Base-by-base conservation (phyloP, 176 grass and related monocot species). In the Phoenix dactylifera region DNA sequence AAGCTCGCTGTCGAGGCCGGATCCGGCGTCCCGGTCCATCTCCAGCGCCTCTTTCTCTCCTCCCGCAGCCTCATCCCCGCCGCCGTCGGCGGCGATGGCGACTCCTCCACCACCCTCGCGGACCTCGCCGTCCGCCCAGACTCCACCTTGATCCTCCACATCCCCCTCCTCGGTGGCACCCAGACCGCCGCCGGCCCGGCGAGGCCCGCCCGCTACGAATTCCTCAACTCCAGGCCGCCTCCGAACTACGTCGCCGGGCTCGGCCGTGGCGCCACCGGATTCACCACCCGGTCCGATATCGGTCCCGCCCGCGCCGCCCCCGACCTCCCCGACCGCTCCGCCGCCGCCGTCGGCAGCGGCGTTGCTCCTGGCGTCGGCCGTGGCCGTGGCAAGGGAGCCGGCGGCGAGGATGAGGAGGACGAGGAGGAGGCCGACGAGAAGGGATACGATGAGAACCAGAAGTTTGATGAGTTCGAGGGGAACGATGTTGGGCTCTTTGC, bases 381-480 rank as follows among this genome's bases (percentile, higher is more conserved):
- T 1, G 90, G 90, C 59, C 90, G 90, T 14, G 90, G 90, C 16
- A 95, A 89, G 59, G 85, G 79, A 1, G 23, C 85, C 0, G 79
- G 85, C 1, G 90, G 86, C 18, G 85, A 95, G 49, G 85, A 83
- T 1, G 85, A 81, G 18, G 90, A 77, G 1, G 84, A 95, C 0
- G 85, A 88, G 1, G 83, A 75, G 4, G 89, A 86, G 6, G 90
- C 78, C 60, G 90, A 95, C 60, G 90, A 89, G 65, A 95, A 95
- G 79, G 90, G 90, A 0, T 95, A 89, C 23, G 90, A 95, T 26
- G 90, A 89, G 59, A 95, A 95, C 29, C 90, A 86, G 58, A 95
- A 95, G 73, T 95, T 95, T 66, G 90, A 95, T 6, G 86, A 95
- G 77, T 95, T 95, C 24, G 90, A 95, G 78, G 90, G 90, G 6